phyloP scores from a whole-genome alignment of 192 early-diverging fungal genomes.

The Coemansia sp. region DNA sequence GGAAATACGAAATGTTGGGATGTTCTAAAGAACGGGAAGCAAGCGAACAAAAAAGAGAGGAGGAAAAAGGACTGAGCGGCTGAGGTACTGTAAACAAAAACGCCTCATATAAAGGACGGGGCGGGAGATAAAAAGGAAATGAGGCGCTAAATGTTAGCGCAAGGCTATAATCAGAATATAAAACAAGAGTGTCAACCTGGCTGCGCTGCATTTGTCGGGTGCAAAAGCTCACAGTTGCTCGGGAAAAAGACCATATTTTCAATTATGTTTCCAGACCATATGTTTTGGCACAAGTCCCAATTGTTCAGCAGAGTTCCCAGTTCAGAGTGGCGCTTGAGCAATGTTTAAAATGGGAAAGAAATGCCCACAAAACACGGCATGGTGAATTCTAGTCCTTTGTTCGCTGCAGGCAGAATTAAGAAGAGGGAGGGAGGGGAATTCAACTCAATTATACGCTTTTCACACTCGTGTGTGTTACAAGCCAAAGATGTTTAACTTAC shows the following conservation, averaged over 20 bases:
- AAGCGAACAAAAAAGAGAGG: background rate
- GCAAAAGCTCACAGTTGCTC: background rate
- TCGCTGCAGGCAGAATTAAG: background rate
- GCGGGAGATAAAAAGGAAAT: background rate
- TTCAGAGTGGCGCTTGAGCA: too few relatives aligned
- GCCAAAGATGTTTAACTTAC: too few relatives aligned
- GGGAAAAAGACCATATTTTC: too few relatives aligned
- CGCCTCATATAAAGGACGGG: background rate
- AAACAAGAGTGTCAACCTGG: background rate
- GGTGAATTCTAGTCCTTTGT: background rate
- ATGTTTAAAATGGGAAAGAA: background rate
- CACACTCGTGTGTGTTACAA: too few relatives aligned
- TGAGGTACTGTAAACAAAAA: constrained; percentile 2
- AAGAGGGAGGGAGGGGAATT: background rate
- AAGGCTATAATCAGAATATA: too few relatives aligned
- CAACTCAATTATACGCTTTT: background rate
- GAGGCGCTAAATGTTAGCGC: background rate
- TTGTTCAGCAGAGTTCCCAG: too few relatives aligned
- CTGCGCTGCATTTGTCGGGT: background rate
- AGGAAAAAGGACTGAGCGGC: background rate
- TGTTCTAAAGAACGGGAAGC: background rate
- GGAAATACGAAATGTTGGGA: background rate
- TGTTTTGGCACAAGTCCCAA: too few relatives aligned
- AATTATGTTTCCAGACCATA: too few relatives aligned
- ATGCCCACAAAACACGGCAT: background rate